phyloP scores from a whole-genome alignment of 2,329 filamentous ascomycete genomes.

The Botrytis squamosa region DNA sequence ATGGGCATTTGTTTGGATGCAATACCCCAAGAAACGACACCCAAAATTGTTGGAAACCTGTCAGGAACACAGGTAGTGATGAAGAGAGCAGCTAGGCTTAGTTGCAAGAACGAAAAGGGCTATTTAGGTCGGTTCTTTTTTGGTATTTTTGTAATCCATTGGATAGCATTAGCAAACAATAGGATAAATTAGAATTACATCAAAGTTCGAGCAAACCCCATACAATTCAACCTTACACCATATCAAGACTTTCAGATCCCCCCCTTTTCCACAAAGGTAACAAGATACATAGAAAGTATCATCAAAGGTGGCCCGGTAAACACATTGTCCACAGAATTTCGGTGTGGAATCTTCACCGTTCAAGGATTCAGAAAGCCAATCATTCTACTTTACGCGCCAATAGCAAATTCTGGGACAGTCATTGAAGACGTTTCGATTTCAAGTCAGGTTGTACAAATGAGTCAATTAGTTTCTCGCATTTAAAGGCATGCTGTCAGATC shows the following conservation, averaged over 20 bases:
- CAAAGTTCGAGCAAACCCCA: neutral
- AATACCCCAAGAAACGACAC: neutral
- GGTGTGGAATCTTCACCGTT: neutral
- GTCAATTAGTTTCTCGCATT: too few relatives aligned
- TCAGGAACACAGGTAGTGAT: neutral
- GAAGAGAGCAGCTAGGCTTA: neutral
- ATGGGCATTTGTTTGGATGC: neutral
- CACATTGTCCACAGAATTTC: neutral
- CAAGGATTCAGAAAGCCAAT: neutral
- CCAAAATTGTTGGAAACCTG: neutral
- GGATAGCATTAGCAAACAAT: neutral
- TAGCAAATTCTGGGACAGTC: neutral
- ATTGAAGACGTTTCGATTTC: neutral
- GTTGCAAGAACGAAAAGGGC: neutral
- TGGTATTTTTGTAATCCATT: neutral
- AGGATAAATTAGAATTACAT: neutral
- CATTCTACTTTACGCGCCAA: neutral
- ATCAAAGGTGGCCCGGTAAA: neutral
- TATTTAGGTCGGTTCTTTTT: too few relatives aligned
- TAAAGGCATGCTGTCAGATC: too few relatives aligned
- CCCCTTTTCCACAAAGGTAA: too few relatives aligned
- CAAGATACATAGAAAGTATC: neutral
- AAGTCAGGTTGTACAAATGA: neutral
- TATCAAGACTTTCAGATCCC: neutral
- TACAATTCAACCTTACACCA: neutral